Conservation (phyloP, 2,329 filamentous ascomycete species). For the Alternaria sp. region DNA sequence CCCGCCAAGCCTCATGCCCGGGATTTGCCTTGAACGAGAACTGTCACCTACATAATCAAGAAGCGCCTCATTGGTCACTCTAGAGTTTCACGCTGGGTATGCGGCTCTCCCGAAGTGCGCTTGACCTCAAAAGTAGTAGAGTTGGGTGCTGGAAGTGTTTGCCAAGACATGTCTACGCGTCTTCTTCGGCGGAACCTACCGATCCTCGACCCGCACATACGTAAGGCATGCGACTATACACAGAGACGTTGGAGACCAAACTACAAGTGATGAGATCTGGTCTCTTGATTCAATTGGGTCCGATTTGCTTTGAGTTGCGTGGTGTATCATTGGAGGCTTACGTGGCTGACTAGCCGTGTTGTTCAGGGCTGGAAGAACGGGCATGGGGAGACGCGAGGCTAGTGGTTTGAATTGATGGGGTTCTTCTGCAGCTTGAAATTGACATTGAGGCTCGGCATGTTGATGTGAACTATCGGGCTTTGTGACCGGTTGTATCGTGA, state of each 20-base stretch:
- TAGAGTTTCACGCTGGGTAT: background rate
- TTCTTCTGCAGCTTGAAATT: too few relatives aligned
- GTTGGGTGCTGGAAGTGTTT: background rate
- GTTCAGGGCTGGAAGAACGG: background rate
- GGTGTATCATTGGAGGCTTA: background rate
- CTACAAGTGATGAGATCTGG: background rate
- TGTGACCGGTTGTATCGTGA: too few relatives aligned
- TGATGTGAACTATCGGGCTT: too few relatives aligned
- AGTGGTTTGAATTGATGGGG: background rate
- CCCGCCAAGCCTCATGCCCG: background rate
- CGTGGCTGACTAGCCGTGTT: background rate
- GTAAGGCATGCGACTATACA: background rate
- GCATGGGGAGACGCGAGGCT: background rate
- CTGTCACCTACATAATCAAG: background rate
- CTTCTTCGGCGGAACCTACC: background rate
- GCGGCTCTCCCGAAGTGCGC: background rate
- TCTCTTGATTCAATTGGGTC: background rate
- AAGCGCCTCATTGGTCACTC: background rate
- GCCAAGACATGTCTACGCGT: constrained; percentile 2
- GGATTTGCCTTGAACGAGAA: background rate
- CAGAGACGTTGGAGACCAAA: background rate
- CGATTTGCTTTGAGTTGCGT: background rate
- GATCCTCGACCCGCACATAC: background rate
- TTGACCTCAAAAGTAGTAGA: background rate
- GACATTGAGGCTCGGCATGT: too few relatives aligned